Conservation (phyloP, 1,284 basidiomycete genomes). For the Sporisorium scitamineum region DNA sequence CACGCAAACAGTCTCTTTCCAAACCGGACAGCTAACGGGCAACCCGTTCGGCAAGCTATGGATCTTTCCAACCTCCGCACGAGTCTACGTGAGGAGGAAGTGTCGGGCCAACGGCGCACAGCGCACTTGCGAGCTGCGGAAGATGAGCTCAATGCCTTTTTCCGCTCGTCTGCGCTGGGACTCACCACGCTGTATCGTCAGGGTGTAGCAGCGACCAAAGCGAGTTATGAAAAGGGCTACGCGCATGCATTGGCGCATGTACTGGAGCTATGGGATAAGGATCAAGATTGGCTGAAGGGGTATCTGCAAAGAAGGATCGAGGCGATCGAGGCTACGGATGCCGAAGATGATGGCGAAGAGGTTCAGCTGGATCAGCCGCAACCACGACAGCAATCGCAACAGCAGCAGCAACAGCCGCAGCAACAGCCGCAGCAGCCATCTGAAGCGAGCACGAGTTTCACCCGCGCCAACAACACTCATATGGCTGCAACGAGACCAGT, state of each 20-base stretch:
- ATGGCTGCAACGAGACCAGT: background rate
- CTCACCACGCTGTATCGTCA: conserved; percentile 48
- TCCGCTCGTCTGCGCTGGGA: conserved; percentile 38
- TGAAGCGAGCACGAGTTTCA: background rate
- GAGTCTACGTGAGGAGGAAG: conserved; percentile 36
- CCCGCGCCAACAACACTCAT: background rate
- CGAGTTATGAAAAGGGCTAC: conserved; percentile 46
- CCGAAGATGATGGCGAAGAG: conserved; percentile 35
- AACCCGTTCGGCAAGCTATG: conserved; percentile 9
- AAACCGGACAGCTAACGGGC: background rate
- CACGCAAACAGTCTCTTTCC: background rate
- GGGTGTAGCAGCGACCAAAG: conserved; percentile 33
- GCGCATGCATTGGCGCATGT: conserved; percentile 48
- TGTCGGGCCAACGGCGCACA: conserved; percentile 21
- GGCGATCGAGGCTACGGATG: conserved; percentile 37
- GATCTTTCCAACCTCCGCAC: conserved; percentile 43
- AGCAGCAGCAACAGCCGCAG: background rate
- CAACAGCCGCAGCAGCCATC: background rate
- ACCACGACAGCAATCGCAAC: conserved; percentile 2
- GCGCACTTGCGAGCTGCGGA: conserved; percentile 31
- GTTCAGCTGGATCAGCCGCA: background rate
- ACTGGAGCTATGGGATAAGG: conserved; percentile 46
- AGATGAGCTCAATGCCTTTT: conserved; percentile 41
- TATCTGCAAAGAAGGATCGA: conserved; percentile 52
- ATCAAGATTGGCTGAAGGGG: conserved; percentile 49